These are phyloP conservation scores for Starmera amethionina DNA, from an alignment of 805 yeast genomes.

Conservation along the genomic window DNA sequence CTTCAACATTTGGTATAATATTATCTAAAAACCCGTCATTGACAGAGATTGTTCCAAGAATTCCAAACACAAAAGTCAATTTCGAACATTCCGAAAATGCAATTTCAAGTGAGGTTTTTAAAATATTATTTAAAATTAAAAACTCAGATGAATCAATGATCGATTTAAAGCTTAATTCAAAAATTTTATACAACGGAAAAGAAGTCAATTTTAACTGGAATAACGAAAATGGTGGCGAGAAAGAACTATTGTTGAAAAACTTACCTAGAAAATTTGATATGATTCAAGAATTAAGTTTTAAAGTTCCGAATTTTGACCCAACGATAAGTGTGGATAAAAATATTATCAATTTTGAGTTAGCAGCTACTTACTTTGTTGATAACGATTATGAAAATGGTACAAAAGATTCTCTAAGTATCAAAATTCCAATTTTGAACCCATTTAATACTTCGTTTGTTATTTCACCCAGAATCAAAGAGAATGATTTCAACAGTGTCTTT, in stretches of 20 bases:
- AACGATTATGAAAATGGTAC: constrained; percentile 22
- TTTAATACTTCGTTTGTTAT: constrained; percentile 20
- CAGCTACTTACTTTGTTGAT: constrained; percentile 18
- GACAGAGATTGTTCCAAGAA: constrained; percentile 26
- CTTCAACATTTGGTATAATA: constrained; percentile 3
- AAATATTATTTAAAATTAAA: constrained; percentile 13
- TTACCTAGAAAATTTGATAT: neutral
- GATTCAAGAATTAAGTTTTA: neutral
- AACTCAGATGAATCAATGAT: constrained; percentile 24
- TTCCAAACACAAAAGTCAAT: constrained; percentile 23
- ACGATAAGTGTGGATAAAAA: neutral
- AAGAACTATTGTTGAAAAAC: constrained; percentile 1
- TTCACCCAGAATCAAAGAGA: constrained; percentile 20
- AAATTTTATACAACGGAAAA: neutral
- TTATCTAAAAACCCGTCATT: constrained; percentile 7
- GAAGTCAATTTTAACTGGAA: neutral
- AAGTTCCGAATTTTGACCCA: constrained; percentile 4
- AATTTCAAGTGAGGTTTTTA: constrained; percentile 22
- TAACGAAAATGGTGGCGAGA: neutral
- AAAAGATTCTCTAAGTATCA: constrained; percentile 11
- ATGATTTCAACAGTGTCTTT: constrained; percentile 21
- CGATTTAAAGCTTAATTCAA: constrained; percentile 7
- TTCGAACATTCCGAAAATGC: constrained; percentile 18
- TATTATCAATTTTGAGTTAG: constrained; percentile 8
- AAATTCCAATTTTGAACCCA: constrained; percentile 21